Percentiles rank a stretch among this genome's conserved stretches.
Conservation (phyloP, 2,329 filamentous ascomycete genomes). For the Hypoxylon sp. region DNA sequence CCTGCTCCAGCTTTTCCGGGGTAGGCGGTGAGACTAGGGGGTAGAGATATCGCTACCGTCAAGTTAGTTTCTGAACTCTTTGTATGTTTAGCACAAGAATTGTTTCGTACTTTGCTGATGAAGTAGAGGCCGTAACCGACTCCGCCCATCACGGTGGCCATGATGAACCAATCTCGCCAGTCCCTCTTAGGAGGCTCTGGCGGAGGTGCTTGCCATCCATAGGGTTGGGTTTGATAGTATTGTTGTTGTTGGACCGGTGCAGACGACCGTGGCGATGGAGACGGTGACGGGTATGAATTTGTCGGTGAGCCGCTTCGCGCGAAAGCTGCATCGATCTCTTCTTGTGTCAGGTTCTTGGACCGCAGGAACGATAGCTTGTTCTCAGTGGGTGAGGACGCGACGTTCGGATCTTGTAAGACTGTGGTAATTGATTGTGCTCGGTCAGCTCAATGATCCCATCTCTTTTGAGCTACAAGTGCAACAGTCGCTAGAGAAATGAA, state of each 20-base stretch:
- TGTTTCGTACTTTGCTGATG: conserved; percentile 79
- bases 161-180: conserved; percentile 99
- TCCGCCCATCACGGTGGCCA: conserved; percentile 94
- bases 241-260: conserved; percentile 56
- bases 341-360: conserved; percentile 96
- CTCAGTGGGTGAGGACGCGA: conserved; percentile 89
- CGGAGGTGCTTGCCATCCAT: conserved; percentile 71
- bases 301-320: conserved; percentile 72
- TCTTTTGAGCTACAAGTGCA: background rate
- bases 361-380: conserved; percentile 93
- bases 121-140: conserved; percentile 91
- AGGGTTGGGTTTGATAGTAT: conserved; percentile 64
- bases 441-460: conserved; percentile 38
- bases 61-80: conserved; percentile 22
- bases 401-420: conserved; percentile 96
- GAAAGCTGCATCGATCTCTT: conserved; percentile 91
- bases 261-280: conserved; percentile 61
- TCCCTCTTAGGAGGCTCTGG: conserved; percentile 81
- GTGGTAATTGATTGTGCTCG: conserved; percentile 32
- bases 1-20: conserved; percentile 91
- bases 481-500: background rate
- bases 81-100: background rate
- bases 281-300: conserved; percentile 65
- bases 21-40: conserved; percentile 95
- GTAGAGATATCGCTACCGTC: conserved; percentile 86